phyloP scores from a whole-genome alignment of 2,329 filamentous ascomycete species.

The Cordyceps fumosorosea region DNA sequence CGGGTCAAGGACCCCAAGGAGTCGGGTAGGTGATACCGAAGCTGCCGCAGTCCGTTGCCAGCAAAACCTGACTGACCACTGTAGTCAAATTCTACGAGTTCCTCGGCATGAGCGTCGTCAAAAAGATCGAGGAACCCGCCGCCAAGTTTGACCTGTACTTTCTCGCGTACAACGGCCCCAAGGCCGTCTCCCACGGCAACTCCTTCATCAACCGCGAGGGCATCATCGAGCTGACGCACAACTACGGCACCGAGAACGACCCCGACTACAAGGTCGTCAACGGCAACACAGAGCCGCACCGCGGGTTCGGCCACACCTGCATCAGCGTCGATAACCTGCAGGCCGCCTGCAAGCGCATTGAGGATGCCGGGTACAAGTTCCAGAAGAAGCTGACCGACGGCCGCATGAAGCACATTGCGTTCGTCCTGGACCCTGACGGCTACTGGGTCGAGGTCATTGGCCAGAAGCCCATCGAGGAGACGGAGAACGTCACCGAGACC shows the following conservation, averaged over 20 bases:
- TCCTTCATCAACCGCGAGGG: conserved; percentile 77
- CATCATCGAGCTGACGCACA: conserved; percentile 77
- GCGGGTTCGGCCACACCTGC: conserved; percentile 80
- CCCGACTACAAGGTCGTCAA: conserved; percentile 73
- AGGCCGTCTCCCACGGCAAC: conserved; percentile 65
- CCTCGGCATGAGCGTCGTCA: conserved; percentile 78
- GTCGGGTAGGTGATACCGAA: conserved; percentile 45
- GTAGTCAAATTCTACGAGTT: conserved; percentile 88
- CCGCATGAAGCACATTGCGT: conserved; percentile 81
- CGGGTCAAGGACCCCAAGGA: conserved; percentile 90
- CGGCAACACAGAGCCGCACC: conserved; percentile 83
- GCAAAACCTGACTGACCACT: conserved; percentile 10
- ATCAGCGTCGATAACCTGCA: conserved; percentile 80
- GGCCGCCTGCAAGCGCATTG: conserved; percentile 80
- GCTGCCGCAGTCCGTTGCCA: neutral
- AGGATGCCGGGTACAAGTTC: conserved; percentile 86
- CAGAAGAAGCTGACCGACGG: conserved; percentile 93
- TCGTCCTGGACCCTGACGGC: conserved; percentile 79
- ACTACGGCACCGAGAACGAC: conserved; percentile 86
- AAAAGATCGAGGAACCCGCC: conserved; percentile 75
- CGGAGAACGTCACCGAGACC: conserved; percentile 64
- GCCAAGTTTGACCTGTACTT: conserved; percentile 95
- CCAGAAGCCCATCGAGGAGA: conserved; percentile 64
- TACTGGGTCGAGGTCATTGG: conserved; percentile 84
- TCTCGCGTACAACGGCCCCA: conserved; percentile 75